Evolutionary conservation across 805 yeast genomes (phyloP), one percentile per base, ranked within the genome.

Genomic region (Candida adriatica): DNA sequence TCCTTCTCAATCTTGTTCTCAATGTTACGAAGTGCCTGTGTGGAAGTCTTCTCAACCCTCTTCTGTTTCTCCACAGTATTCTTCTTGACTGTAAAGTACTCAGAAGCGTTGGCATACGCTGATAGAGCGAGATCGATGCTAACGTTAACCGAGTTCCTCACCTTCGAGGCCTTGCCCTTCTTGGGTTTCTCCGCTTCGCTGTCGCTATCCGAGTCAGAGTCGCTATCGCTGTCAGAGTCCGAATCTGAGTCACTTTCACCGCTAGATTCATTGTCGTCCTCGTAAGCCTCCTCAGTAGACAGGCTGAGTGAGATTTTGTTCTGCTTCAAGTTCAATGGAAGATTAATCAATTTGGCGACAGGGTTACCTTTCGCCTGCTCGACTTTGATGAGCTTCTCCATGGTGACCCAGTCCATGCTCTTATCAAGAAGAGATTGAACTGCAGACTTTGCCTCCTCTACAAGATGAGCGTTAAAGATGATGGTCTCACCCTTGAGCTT

Each of bases 331-430:
- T 84, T 75, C 51, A 90, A 63, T 0, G 95, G 92, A 21, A 75
- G 49, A 28, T 66, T 62, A 33, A 88, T 80, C 35, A 64, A 46
- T 22, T 62, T 58, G 0, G 96, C 95, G 34, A 77, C 62, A 5
- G 60, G 55, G 45, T 79, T 83, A 1, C 79, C 78, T 44, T 78
- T 70, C 2, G 62, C 56, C 45, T 84, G 78, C 49, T 90, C 95
- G 30, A 75, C 65, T 29, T 68, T 60, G 31, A 90, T 77, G 35
- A 81, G 58, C 40, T 77, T 75, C 51, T 82, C 95, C 40, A 88
- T 88, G 38, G 85, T 80, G 26, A 73, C 71, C 98, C 98, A 90
- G 53, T 90, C 96, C 85, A 86, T 84, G 41, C 84, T 88, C 49
- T 84, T 92, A 34, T 79, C 77, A 5, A 87, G 40, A 33, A 86